Evolutionary conservation across 257 asterid species (phyloP).

Genomic region (Solanum chiquidenum): DNA sequence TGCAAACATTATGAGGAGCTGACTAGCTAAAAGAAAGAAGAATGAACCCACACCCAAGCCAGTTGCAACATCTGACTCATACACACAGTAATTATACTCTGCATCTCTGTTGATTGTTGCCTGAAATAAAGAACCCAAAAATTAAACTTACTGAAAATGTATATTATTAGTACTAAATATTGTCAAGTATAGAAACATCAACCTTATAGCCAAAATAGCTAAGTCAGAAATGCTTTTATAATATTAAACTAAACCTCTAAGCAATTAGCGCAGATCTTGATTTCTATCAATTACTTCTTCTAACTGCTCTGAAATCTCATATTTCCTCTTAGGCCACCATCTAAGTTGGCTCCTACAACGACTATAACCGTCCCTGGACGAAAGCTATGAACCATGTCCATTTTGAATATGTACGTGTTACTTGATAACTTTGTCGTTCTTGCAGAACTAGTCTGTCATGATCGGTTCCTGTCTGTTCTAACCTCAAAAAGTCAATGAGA

Average conservation of each 20-base stretch:
- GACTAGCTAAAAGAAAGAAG: slow-evolving; percentile 58
- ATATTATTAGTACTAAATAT: not conserved
- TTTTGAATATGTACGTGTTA: not conserved
- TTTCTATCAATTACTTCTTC: not conserved
- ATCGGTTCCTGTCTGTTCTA: not conserved
- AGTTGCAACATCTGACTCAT: slow-evolving; percentile 57
- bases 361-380: not conserved
- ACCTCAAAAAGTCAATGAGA: not conserved
- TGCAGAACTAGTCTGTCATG: not conserved
- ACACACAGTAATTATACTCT: slow-evolving; percentile 40
- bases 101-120: slow-evolving; percentile 19
- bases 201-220: not conserved
- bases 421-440: not conserved
- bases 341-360: not conserved
- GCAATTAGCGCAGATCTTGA: not conserved
- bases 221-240: not conserved
- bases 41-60: slow-evolving; percentile 66
- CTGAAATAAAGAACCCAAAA: slow-evolving; percentile 10
- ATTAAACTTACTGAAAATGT: not conserved
- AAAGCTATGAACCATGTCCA: not conserved
- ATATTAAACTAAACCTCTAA: not conserved
- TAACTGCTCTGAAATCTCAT: not conserved
- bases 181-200: not conserved
- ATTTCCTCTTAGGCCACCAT: not conserved
- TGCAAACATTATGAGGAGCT: slow-evolving; percentile 48